Evolutionary conservation across 192 early-diverging fungal species (phyloP).

Genomic region (Umbelopsis vinacea): DNA sequence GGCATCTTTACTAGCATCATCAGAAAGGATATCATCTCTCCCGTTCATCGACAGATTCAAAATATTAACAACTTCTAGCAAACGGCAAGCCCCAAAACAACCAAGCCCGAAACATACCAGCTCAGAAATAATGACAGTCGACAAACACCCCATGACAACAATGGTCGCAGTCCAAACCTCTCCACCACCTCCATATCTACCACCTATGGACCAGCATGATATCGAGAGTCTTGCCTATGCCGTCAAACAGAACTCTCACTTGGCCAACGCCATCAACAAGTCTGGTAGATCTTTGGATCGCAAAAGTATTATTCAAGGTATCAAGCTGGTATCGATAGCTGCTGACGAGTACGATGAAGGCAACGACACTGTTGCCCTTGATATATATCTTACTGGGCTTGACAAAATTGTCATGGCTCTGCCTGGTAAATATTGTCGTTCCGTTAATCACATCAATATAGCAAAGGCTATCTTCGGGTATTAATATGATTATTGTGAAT

Average conservation of each 20-base stretch:
- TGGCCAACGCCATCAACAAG: constrained; percentile 6
- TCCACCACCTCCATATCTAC: constrained; percentile 11
- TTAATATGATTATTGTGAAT: background rate
- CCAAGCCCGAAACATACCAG: background rate
- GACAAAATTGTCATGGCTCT: constrained; percentile 47
- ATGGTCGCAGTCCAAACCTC: background rate
- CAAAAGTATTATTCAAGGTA: constrained; percentile 38
- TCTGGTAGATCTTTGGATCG: constrained; percentile 27
- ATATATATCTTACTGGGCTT: constrained; percentile 42
- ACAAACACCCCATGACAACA: constrained; percentile 16
- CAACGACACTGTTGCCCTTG: constrained; percentile 39
- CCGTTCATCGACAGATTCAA: constrained; percentile 5
- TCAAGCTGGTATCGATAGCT: constrained; percentile 43
- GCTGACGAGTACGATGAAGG: constrained; percentile 44
- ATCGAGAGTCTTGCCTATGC: background rate
- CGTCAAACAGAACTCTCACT: background rate
- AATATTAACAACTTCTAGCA: background rate
- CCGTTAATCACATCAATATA: background rate
- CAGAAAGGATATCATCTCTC: constrained; percentile 7
- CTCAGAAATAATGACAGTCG: background rate
- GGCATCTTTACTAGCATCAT: background rate
- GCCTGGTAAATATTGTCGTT: constrained; percentile 32
- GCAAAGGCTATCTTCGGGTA: background rate
- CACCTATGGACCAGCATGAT: background rate
- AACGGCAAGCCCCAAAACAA: background rate